Percentiles rank a stretch among this genome's conserved stretches.
phyloP scores from a whole-genome alignment of 2,329 filamentous ascomycete species.

The Bipolaris zeicola region DNA sequence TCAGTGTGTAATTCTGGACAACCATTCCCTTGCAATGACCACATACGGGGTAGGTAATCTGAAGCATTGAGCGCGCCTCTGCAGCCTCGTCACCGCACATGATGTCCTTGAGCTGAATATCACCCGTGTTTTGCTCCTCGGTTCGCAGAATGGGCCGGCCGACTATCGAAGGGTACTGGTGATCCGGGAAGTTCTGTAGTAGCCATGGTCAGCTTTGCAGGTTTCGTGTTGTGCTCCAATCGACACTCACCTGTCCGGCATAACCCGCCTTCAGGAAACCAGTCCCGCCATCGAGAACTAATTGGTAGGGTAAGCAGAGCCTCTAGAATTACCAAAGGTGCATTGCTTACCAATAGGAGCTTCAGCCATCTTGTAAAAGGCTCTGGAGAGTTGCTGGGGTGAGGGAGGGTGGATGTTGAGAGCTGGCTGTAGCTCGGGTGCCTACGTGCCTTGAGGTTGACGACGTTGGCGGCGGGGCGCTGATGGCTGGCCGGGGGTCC shows the following conservation, averaged over 20 bases:
- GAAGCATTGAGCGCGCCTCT: slow-evolving; percentile 92
- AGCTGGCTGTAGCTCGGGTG: slow-evolving; percentile 21
- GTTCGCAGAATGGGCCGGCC: slow-evolving; percentile 96
- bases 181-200: slow-evolving; percentile 91
- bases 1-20: slow-evolving; percentile 32
- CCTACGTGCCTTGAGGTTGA: slow-evolving; percentile 27
- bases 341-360: slow-evolving; percentile 55
- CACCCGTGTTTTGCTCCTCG: slow-evolving; percentile 78
- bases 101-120: slow-evolving; percentile 88
- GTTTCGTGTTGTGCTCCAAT: not conserved
- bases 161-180: slow-evolving; percentile 97
- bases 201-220: slow-evolving; percentile 11
- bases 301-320: slow-evolving; percentile 37
- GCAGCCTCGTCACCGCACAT: slow-evolving; percentile 99
- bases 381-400: slow-evolving; percentile 20
- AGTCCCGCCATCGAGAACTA: slow-evolving; percentile 99
- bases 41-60: slow-evolving; percentile 90
- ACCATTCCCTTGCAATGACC: slow-evolving; percentile 10
- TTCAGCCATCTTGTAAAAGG: slow-evolving; percentile 52
- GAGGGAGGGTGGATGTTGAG: slow-evolving; percentile 12
- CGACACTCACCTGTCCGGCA: slow-evolving; percentile 73
- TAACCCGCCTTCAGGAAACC: slow-evolving; percentile 99
- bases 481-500: slow-evolving; percentile 25
- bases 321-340: slow-evolving; percentile 7
- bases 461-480: slow-evolving; percentile 36